Evolutionary conservation across 345 rosid genomes (phyloP).

Genomic region (Lagerstroemia speciosa): DNA sequence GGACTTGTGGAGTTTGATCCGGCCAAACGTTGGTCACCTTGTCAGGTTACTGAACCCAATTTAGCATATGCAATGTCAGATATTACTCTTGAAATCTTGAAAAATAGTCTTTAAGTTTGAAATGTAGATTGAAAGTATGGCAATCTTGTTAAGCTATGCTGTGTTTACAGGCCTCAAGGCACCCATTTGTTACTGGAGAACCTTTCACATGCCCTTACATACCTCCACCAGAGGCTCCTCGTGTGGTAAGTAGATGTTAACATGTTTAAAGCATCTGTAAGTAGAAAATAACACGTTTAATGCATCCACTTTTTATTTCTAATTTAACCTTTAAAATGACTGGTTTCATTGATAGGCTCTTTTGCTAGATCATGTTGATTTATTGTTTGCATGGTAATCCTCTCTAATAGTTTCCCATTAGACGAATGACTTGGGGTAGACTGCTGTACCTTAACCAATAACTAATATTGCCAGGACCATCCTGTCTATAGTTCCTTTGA

Average conservation of each 20-base stretch:
- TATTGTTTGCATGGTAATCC: neutral
- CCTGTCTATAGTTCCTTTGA: neutral
- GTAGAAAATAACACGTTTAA: constrained; percentile 10
- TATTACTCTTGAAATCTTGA: neutral
- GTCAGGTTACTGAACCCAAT: constrained; percentile 49
- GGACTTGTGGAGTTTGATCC: constrained; percentile 99
- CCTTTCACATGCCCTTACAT: constrained; percentile 86
- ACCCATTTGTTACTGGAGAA: constrained; percentile 97
- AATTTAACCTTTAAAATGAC: neutral
- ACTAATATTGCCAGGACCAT: neutral
- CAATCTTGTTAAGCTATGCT: constrained; percentile 9
- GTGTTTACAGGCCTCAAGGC: constrained; percentile 80
- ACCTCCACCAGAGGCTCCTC: constrained; percentile 81
- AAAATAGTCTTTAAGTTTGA: neutral
- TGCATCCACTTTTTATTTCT: neutral
- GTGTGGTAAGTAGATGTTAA: constrained; percentile 50
- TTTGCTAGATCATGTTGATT: neutral
- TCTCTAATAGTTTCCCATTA: neutral
- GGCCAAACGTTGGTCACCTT: constrained; percentile 97
- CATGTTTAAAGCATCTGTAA: constrained; percentile 43
- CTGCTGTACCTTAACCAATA: neutral
- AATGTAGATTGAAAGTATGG: neutral
- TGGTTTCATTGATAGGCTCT: neutral
- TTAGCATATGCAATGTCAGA: constrained; percentile 2
- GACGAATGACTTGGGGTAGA: neutral